Percentiles rank a stretch among this genome's conserved stretches.
These are phyloP conservation scores for Odontarrhena argentea DNA, from an alignment of 345 rosid genomes.

Conservation along the genomic window DNA sequence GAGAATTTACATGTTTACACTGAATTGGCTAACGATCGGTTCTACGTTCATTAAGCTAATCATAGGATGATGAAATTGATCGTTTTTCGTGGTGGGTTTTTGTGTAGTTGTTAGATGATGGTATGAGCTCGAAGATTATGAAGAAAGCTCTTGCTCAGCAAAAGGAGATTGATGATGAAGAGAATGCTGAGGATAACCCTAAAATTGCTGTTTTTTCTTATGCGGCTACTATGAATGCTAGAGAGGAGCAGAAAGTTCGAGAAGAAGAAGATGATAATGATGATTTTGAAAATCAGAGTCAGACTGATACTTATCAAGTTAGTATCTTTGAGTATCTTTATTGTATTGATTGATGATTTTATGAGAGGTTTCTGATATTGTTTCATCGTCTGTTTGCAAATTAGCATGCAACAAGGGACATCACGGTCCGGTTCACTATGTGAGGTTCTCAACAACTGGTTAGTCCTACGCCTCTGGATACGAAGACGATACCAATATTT, in stretches of 20 bases:
- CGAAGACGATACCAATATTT: too few species aligned
- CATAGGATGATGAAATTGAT: neutral
- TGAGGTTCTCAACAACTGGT: too few species aligned
- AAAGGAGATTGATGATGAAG: conserved; percentile 76
- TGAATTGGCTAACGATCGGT: conserved; percentile 81
- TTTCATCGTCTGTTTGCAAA: too few species aligned
- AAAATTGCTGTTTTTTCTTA: conserved; percentile 41
- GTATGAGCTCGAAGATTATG: conserved; percentile 79
- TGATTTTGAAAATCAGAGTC: conserved; percentile 60
- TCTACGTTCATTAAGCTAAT: conserved; percentile 96
- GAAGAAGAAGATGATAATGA: conserved; percentile 69
- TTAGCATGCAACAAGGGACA: too few species aligned
- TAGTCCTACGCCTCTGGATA: too few species aligned
- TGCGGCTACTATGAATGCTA: conserved; percentile 44
- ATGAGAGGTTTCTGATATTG: too few species aligned
- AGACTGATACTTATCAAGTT: conserved; percentile 58
- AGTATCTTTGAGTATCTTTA: conserved; percentile 19
- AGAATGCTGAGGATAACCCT: conserved; percentile 44
- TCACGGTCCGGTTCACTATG: too few species aligned
- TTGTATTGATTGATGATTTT: too few species aligned
- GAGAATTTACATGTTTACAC: conserved; percentile 67
- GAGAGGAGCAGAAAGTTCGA: conserved; percentile 38
- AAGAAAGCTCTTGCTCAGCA: conserved; percentile 84
- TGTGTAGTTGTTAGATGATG: conserved; percentile 61
- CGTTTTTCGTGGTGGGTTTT: neutral